Evolutionary conservation across 768 basidiomycete species (phyloP), one percentile per base, ranked within the genome.

Genomic region (Mycena maculata): DNA sequence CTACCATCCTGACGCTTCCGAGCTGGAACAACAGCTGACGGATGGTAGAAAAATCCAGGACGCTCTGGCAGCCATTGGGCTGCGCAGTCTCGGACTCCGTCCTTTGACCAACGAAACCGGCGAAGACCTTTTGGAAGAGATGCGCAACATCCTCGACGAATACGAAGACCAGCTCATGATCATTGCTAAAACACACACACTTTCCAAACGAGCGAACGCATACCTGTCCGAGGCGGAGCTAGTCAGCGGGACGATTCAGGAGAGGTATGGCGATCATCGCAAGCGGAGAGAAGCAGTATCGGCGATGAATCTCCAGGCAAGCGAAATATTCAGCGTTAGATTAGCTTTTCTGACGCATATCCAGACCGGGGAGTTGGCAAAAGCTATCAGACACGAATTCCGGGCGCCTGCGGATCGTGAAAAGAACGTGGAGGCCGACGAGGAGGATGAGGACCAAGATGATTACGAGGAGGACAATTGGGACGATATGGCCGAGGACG

Each of bases 271-370:
- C 9, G 83, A 84, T 70, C 83, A 81, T 66, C 78, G 79, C 31
- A 80, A 78, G 61, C 68, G 83, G 45, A 70, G 78, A 44, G 83
- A 83, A 49, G 79, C 80, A 2, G 78, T 81, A 6, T 48, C 72
- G 18, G 77, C 83, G 23, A 84, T 84, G 83, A 84, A 84, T 63
- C 31, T 84, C 25, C 82, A 84, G 80, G 83, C 81, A 60, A 36
- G 77, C n/a, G n/a, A 70, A 8, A 20, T 13, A 8, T 68, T 57
- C 64, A 70, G 27, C 54, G 70, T 48, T 25, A 67, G 41, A 61
- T 71, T n/a, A 23, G 31, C n/a, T 45, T 22, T 25, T 33, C 39
- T 28, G 47, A 39, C 16, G 20, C 31, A 48, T 55, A 65, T 41
- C 48, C 25, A 84, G 83, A 84, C 83, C 0, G 76, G 77, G 36